A percentile compares a stretch with the other conserved stretches of the same genome.
Evolutionary conservation across 306 rosid species (phyloP).

Genomic region (Urtica urens): DNA sequence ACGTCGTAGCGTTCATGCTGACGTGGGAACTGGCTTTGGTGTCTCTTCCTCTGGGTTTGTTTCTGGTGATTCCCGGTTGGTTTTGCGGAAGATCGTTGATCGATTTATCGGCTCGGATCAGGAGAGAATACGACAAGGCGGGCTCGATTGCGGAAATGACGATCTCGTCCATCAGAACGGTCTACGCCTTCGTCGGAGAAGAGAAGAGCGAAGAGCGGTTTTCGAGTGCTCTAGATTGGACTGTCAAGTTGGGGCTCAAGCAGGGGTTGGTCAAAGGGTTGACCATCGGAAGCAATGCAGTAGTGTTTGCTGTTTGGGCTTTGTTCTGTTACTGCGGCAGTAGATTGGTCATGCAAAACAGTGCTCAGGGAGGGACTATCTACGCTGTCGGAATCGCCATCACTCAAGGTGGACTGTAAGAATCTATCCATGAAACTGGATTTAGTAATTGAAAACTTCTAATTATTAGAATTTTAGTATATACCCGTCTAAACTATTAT

Average conservation of each 20-base stretch:
- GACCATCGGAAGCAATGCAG: slow-evolving; percentile 13
- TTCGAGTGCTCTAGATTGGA: background rate
- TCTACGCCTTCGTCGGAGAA: slow-evolving; percentile 16
- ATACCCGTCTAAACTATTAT: no score
- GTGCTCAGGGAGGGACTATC: slow-evolving; percentile 12
- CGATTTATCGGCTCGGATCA: slow-evolving; percentile 5
- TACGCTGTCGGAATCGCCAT: slow-evolving; percentile 11
- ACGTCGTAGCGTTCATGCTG: slow-evolving; percentile 11
- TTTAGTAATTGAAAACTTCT: no score
- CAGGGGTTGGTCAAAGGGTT: slow-evolving; percentile 17
- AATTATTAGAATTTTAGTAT: no score
- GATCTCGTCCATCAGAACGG: slow-evolving; percentile 12
- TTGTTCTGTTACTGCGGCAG: slow-evolving; percentile 4
- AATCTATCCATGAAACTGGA: no score
- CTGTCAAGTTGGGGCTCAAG: slow-evolving; percentile 6
- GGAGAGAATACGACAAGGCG: slow-evolving; percentile 7
- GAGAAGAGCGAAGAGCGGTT: background rate
- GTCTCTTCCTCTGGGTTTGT: slow-evolving; percentile 7
- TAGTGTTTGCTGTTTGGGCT: background rate
- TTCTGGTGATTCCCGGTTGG: slow-evolving; percentile 14
- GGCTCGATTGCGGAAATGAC: slow-evolving; percentile 15
- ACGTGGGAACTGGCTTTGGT: slow-evolving; percentile 10
- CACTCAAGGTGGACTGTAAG: slow-evolving; percentile 13
- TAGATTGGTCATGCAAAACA: slow-evolving; percentile 13
- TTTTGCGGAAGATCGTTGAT: slow-evolving; percentile 11